Evolutionary conservation across 441 rosid genomes (phyloP).

Genomic region (Jatropha multifida): DNA sequence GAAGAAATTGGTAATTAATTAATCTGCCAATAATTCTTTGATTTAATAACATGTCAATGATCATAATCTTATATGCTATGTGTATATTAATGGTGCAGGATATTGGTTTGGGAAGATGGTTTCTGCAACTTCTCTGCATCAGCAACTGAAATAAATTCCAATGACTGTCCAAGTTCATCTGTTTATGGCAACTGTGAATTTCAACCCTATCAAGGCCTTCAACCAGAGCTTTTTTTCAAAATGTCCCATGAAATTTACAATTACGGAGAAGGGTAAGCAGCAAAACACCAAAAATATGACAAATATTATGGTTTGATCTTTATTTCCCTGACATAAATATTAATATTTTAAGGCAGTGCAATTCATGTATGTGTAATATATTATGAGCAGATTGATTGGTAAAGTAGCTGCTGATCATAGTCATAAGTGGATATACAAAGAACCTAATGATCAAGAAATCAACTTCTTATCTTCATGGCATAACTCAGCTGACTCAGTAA

Average conservation of each 20-base stretch:
- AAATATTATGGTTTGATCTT: background rate
- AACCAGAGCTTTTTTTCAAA: conserved; percentile 97
- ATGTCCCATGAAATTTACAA: conserved; percentile 99
- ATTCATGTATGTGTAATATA: background rate
- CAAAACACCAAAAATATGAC: background rate
- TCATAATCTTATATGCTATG: too few relatives aligned
- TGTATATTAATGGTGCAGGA: conserved; percentile 44
- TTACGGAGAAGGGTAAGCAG: conserved; percentile 93
- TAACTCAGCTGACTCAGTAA: conserved; percentile 90
- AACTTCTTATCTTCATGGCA: conserved; percentile 96
- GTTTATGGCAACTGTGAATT: conserved; percentile 56
- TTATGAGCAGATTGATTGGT: conserved; percentile 71
- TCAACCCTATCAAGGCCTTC: conserved; percentile 84
- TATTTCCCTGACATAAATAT: background rate
- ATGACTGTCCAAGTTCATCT: conserved; percentile 58
- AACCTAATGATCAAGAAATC: conserved; percentile 93
- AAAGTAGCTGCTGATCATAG: conserved; percentile 96
- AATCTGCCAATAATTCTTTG: background rate
- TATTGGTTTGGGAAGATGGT: conserved; percentile 99
- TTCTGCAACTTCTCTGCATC: conserved; percentile 95
- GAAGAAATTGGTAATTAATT: conserved; percentile 79
- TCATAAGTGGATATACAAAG: conserved; percentile 96
- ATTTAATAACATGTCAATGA: background rate
- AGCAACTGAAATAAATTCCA: conserved; percentile 49
- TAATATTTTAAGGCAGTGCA: background rate